Conservation (phyloP, 805 yeast genomes). For the Kluyveromyces dobzhanskii region DNA sequence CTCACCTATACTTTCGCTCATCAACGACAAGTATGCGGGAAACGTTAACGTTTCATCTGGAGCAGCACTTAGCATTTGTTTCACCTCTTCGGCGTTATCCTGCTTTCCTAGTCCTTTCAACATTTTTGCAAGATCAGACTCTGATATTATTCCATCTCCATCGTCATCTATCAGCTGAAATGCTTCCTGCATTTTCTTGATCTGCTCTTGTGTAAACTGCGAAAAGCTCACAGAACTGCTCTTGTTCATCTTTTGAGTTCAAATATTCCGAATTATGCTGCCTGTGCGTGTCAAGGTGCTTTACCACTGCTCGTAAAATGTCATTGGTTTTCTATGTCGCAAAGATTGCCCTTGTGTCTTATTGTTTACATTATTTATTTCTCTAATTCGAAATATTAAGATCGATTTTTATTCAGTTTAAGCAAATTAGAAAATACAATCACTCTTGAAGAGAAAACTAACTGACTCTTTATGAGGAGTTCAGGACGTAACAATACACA, state of each 20-base stretch:
- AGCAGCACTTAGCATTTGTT: constrained; percentile 38
- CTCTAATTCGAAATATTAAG: too few relatives aligned
- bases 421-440: too few relatives aligned
- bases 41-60: constrained; percentile 37
- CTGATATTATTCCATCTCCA: constrained; percentile 57
- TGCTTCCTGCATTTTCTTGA: constrained; percentile 59
- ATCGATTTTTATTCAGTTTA: too few relatives aligned
- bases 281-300: too few relatives aligned
- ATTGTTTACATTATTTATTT: too few relatives aligned
- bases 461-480: too few relatives aligned
- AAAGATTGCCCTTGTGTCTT: too few relatives aligned
- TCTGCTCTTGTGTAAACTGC: constrained; percentile 51
- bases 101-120: constrained; percentile 45
- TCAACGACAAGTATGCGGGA: constrained; percentile 53
- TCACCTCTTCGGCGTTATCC: constrained; percentile 34
- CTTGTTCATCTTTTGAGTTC: constrained; percentile 21
- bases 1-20: constrained; percentile 47
- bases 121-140: constrained; percentile 46
- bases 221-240: constrained; percentile 29
- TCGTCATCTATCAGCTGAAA: constrained; percentile 78
- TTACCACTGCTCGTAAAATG: too few relatives aligned
- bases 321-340: too few relatives aligned
- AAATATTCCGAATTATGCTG: too few relatives aligned
- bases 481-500: too few relatives aligned
- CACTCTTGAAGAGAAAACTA: too few relatives aligned